These are phyloP conservation scores for Trebouxia gelatinosa DNA, from an alignment of 163 green algal species.

Conservation along the genomic window DNA sequence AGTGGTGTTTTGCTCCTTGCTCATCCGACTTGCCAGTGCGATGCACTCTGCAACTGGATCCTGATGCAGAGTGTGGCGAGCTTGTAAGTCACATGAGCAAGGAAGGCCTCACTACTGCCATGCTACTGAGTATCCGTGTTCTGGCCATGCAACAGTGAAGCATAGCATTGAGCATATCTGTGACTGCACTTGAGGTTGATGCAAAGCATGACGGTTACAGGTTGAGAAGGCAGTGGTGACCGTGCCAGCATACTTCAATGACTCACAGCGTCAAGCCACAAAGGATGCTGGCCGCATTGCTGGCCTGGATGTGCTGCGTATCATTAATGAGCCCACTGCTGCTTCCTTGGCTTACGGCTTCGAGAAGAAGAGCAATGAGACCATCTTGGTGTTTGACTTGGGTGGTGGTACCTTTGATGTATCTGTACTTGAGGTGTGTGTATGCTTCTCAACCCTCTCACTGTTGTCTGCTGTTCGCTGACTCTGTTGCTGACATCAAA, in stretches of 20 bases:
- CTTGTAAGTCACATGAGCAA: background rate
- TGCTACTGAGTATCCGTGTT: background rate
- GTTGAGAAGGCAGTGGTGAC: conserved; percentile 97
- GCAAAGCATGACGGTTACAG: conserved; percentile 28
- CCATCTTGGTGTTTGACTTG: conserved; percentile 98
- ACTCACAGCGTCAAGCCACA: conserved; percentile 93
- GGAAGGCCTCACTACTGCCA: background rate
- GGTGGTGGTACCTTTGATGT: conserved; percentile 98
- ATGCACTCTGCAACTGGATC: background rate
- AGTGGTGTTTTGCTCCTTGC: no score
- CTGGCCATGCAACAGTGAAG: background rate
- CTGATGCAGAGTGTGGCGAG: background rate
- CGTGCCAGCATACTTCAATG: conserved; percentile 99
- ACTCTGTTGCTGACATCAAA: no score
- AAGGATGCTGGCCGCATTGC: conserved; percentile 98
- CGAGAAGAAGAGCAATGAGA: conserved; percentile 96
- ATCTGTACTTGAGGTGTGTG: conserved; percentile 87
- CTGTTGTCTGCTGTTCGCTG: no score
- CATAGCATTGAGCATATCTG: background rate
- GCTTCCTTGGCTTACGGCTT: conserved; percentile 96
- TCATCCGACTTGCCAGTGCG: background rate
- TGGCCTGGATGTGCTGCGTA: conserved; percentile 96
- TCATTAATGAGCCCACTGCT: conserved; percentile 99
- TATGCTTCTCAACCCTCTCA: no score
- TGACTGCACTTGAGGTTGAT: conserved; percentile 30